phyloP scores from a whole-genome alignment of 441 rosid genomes.

The Adansonia rubrostipa region DNA sequence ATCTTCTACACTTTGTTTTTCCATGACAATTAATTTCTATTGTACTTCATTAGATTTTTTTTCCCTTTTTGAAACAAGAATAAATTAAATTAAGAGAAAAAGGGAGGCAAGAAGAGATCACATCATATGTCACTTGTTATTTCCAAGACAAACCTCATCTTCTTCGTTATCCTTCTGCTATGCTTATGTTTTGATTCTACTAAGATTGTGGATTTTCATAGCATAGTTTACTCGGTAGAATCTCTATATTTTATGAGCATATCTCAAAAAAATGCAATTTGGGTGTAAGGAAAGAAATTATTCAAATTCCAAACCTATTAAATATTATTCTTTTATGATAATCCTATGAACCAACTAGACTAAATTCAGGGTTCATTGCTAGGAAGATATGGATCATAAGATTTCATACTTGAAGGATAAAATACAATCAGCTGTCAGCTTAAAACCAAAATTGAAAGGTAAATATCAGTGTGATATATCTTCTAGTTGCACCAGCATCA shows the following conservation, averaged over 20 bases:
- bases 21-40: too few relatives aligned
- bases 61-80: too few relatives aligned
- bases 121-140: background rate
- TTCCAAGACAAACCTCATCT: background rate
- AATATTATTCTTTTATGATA: too few relatives aligned
- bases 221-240: background rate
- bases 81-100: too few relatives aligned
- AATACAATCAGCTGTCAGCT: background rate
- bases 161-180: background rate
- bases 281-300: too few relatives aligned
- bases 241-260: conserved; percentile 13
- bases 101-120: too few relatives aligned
- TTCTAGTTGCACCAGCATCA: background rate
- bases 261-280: background rate
- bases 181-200: background rate
- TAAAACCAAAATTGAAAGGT: background rate
- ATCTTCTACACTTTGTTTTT: too few relatives aligned
- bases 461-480: background rate
- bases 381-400: background rate
- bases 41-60: too few relatives aligned
- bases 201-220: background rate
- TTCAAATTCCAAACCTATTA: too few relatives aligned
- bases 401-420: background rate
- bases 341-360: too few relatives aligned
- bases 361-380: too few relatives aligned